These are phyloP conservation scores for Trypanosoma vivax DNA, from an alignment of 208 protist genomes.

Conservation along the genomic window DNA sequence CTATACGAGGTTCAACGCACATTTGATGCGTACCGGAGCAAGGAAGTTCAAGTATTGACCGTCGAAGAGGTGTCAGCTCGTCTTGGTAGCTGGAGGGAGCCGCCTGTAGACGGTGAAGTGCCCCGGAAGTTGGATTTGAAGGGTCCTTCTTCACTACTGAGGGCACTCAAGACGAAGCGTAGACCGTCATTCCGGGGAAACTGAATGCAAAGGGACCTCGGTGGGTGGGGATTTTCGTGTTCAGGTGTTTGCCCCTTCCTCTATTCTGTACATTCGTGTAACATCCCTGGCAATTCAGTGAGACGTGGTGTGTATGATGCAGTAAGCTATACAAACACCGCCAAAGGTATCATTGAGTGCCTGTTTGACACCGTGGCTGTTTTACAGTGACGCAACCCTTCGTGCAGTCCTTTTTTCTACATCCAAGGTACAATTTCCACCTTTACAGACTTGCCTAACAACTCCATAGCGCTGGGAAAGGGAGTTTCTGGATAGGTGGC, in stretches of 20 bases:
- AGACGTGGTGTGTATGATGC: too few relatives aligned
- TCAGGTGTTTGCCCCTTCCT: too few relatives aligned
- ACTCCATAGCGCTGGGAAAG: too few relatives aligned
- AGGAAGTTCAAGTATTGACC: slow-evolving; percentile 28
- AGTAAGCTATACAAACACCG: too few relatives aligned
- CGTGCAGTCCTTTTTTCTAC: not conserved
- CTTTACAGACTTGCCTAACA: too few relatives aligned
- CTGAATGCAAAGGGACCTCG: too few relatives aligned
- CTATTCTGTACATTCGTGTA: too few relatives aligned
- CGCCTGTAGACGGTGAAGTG: slow-evolving; percentile 28
- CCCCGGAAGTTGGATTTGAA: slow-evolving; percentile 14
- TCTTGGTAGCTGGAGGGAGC: slow-evolving; percentile 19
- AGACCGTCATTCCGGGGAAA: not conserved
- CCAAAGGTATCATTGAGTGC: not conserved
- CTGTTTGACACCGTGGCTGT: not conserved
- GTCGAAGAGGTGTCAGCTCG: slow-evolving; percentile 21
- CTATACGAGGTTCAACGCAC: slow-evolving; percentile 62
- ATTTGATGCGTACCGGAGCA: slow-evolving; percentile 34
- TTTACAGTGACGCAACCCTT: too few relatives aligned
- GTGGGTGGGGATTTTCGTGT: too few relatives aligned
- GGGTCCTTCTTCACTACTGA: not conserved
- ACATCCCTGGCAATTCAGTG: too few relatives aligned
- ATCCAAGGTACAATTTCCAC: not conserved
- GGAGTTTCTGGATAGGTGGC: too few relatives aligned
- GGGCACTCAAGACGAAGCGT: slow-evolving; percentile 9